Percentiles rank a stretch among this genome's conserved stretches.
Evolutionary conservation across 2,329 filamentous ascomycete genomes (phyloP).

Genomic region (Drechslerella dactyloides): DNA sequence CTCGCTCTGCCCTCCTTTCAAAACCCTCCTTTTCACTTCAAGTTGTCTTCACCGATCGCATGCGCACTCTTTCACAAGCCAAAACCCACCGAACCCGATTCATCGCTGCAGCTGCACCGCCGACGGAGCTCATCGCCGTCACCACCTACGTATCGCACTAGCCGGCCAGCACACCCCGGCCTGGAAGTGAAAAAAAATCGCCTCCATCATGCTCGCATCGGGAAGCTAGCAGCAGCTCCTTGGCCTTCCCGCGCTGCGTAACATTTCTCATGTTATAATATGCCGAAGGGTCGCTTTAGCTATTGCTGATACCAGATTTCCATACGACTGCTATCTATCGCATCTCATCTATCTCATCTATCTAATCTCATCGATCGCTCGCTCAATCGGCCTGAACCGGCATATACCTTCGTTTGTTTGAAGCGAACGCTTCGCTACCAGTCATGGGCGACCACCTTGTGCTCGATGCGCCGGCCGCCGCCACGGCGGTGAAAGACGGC

Average conservation of each 20-base stretch:
- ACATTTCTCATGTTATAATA: not conserved
- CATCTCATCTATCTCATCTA: not conserved
- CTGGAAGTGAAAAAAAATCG: not conserved
- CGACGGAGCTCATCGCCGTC: not conserved
- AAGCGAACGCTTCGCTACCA: not conserved
- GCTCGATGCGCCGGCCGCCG: slow-evolving; percentile 11
- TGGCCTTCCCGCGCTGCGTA: not conserved
- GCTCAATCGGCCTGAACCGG: not conserved
- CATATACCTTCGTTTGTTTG: not conserved
- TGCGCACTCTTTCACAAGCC: not conserved
- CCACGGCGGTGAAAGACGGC: slow-evolving; percentile 58
- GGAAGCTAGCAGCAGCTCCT: slow-evolving; percentile 4
- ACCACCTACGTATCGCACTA: not conserved
- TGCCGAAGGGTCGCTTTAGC: slow-evolving; percentile 1
- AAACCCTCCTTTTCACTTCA: not conserved
- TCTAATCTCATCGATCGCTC: slow-evolving; percentile 5
- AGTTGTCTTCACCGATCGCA: not conserved
- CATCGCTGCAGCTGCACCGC: not conserved
- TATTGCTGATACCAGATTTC: no score
- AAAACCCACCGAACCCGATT: not conserved
- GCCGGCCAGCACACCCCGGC: not conserved
- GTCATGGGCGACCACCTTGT: not conserved
- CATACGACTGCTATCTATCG: not conserved
- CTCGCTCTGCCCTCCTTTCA: not conserved
- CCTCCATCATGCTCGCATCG: not conserved